A percentile compares a stretch with the other conserved stretches of the same genome.
These are phyloP conservation scores for Metschnikowia continentalis DNA, from an alignment of 805 yeast species.

Conservation along the genomic window DNA sequence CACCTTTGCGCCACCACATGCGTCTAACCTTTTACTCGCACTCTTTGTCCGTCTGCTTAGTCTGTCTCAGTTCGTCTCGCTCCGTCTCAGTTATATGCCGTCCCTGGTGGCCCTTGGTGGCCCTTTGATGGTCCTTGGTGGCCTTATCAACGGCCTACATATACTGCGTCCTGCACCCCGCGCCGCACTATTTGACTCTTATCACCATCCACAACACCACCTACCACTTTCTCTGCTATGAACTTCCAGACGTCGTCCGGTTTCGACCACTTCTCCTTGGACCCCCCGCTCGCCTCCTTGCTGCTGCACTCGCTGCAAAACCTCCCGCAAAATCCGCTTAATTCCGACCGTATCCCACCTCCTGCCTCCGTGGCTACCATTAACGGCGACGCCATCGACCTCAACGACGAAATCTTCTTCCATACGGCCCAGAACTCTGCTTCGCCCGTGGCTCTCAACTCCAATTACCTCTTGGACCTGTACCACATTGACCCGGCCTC, in stretches of 20 bases:
- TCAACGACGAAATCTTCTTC: slow-evolving; percentile 26
- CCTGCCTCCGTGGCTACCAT: slow-evolving; percentile 16
- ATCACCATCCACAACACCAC: slow-evolving; percentile 1
- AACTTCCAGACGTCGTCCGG: slow-evolving; percentile 1
- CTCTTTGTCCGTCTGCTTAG: no score
- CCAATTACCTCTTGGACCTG: slow-evolving; percentile 3
- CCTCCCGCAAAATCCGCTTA: slow-evolving; percentile 9
- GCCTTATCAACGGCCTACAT: neutral
- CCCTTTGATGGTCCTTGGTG: no score
- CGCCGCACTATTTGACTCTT: slow-evolving; percentile 1
- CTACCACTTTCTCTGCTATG: neutral
- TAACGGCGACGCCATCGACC: slow-evolving; percentile 18
- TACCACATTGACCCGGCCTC: neutral
- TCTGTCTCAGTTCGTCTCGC: neutral
- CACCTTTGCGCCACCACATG: no score
- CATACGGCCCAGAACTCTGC: slow-evolving; percentile 5
- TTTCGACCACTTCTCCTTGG: neutral
- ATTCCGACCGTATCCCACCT: slow-evolving; percentile 15
- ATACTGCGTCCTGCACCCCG: neutral
- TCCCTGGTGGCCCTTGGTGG: neutral
- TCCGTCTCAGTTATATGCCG: neutral
- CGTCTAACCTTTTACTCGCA: no score
- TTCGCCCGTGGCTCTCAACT: neutral
- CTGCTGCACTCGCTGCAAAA: neutral
- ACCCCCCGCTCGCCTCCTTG: neutral